phyloP scores from a whole-genome alignment of 1,139 yeast genomes.

The Geotrichum reessii region DNA sequence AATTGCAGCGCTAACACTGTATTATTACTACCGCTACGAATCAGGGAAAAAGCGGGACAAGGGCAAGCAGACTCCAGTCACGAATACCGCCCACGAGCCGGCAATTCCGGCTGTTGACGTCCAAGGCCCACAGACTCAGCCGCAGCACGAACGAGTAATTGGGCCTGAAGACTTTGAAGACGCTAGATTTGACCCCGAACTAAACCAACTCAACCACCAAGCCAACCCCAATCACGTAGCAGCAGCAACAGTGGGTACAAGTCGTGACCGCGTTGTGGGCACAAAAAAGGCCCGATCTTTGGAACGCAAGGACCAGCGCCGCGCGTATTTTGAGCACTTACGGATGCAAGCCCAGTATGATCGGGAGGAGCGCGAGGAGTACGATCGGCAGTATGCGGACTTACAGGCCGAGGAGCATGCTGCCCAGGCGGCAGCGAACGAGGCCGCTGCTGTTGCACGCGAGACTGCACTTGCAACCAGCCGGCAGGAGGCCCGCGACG shows the following conservation, averaged over 20 bases:
- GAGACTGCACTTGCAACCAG: neutral
- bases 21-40: neutral
- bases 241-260: neutral
- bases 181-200: conserved; percentile 11
- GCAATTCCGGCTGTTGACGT: too few relatives aligned
- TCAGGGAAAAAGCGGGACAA: neutral
- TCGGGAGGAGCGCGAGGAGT: conserved; percentile 16
- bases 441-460: conserved; percentile 15
- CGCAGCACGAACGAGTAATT: conserved; percentile 8
- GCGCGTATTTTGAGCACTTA: conserved; percentile 20
- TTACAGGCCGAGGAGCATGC: conserved; percentile 8
- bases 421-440: conserved; percentile 7
- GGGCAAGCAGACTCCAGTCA: neutral
- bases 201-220: conserved; percentile 8
- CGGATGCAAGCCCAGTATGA: conserved; percentile 15
- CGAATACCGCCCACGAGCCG: neutral
- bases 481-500: neutral
- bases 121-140: neutral
- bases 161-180: conserved; percentile 18
- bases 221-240: neutral
- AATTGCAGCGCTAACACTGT: neutral
- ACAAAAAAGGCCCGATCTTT: conserved; percentile 21
- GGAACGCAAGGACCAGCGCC: conserved; percentile 19
- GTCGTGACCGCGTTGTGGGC: conserved; percentile 9
- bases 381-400: conserved; percentile 18